These are phyloP conservation scores for Mortierella polycephala DNA, from an alignment of 371 early-diverging fungal species.

Conservation along the genomic window DNA sequence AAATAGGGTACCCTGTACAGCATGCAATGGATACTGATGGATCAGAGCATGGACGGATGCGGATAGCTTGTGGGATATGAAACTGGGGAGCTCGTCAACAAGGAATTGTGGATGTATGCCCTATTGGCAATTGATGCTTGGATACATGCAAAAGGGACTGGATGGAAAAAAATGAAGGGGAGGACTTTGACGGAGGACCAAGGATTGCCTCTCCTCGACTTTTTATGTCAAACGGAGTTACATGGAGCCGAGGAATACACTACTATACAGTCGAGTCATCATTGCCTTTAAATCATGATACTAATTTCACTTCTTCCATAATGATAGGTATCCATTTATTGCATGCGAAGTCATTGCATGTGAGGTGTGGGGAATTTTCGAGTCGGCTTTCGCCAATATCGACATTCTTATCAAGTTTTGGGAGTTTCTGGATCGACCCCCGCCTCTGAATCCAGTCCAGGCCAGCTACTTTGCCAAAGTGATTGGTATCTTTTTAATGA, in stretches of 20 bases:
- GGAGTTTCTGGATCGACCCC: slow-evolving; percentile 82
- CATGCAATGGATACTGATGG: neutral
- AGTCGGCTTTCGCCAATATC: slow-evolving; percentile 72
- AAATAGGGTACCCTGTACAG: too few species aligned
- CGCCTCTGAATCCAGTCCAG: slow-evolving; percentile 79
- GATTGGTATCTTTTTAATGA: slow-evolving; percentile 83
- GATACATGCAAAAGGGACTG: neutral
- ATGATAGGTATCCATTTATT: slow-evolving; percentile 79
- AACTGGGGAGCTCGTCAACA: neutral
- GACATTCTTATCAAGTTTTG: slow-evolving; percentile 84
- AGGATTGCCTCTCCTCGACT: slow-evolving; percentile 3
- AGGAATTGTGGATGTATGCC: neutral
- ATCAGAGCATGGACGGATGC: neutral
- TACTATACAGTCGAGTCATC: neutral
- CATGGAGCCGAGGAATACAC: neutral
- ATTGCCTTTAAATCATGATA: neutral
- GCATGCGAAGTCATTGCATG: slow-evolving; percentile 90
- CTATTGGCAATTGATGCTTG: neutral
- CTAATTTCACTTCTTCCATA: too few species aligned
- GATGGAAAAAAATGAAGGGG: neutral
- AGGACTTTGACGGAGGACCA: slow-evolving; percentile 1
- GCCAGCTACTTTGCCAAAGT: slow-evolving; percentile 92
- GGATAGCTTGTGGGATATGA: neutral
- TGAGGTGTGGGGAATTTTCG: slow-evolving; percentile 85
- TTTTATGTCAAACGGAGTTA: neutral